A percentile compares a stretch with the other conserved stretches of the same genome.
Conservation (phyloP, 1,139 yeast genomes). For the Lodderomyces orthopsilosis region DNA sequence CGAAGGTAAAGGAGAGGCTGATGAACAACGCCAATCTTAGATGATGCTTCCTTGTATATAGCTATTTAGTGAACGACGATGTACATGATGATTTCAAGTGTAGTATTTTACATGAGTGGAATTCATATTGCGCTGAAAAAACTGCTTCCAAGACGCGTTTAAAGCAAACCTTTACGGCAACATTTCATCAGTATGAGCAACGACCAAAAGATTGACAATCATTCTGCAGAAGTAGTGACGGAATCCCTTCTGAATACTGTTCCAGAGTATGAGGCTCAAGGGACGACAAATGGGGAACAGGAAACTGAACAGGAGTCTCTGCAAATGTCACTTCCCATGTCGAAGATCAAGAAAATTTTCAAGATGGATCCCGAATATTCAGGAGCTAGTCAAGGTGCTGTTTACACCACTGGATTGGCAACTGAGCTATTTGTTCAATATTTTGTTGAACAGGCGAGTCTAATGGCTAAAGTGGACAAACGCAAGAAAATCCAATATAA, state of each 20-base stretch:
- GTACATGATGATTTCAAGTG: neutral
- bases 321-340: slow-evolving; percentile 55
- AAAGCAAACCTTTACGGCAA: too few relatives aligned
- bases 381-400: slow-evolving; percentile 75
- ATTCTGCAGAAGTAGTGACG: neutral
- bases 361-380: slow-evolving; percentile 82
- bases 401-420: slow-evolving; percentile 81
- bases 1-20: slow-evolving; percentile 2
- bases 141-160: neutral
- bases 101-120: too few relatives aligned
- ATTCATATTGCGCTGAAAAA: too few relatives aligned
- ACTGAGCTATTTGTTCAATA: slow-evolving; percentile 82
- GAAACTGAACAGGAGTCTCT: slow-evolving; percentile 5
- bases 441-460: slow-evolving; percentile 74
- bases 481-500: slow-evolving; percentile 70
- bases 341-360: slow-evolving; percentile 79
- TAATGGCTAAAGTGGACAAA: slow-evolving; percentile 65
- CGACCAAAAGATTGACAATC: neutral
- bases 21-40: neutral
- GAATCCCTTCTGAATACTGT: neutral
- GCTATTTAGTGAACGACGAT: neutral
- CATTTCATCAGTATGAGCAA: neutral
- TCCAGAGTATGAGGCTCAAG: neutral
- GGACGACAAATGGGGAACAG: neutral
- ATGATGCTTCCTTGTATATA: neutral